Conservation (phyloP, 805 yeast genomes). For the Ogataea siamensis region DNA sequence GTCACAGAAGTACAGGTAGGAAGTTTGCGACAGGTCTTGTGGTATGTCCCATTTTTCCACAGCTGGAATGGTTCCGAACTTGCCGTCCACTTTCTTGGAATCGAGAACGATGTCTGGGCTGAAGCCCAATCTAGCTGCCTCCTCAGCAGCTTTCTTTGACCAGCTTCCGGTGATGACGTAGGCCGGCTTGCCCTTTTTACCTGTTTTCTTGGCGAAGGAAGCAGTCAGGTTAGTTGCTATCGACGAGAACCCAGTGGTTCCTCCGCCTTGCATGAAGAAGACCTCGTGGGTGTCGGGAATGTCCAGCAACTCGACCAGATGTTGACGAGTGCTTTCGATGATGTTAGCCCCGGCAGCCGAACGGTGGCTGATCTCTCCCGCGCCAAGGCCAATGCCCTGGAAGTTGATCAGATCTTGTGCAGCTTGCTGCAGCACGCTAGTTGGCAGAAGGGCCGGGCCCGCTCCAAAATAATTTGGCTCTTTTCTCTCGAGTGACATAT, state of each 20-base stretch:
- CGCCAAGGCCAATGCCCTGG: slow-evolving; percentile 71
- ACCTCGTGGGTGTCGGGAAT: slow-evolving; percentile 94
- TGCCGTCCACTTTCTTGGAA: slow-evolving; percentile 54
- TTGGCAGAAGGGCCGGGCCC: slow-evolving; percentile 95
- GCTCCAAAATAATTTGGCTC: slow-evolving; percentile 91
- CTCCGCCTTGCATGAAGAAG: slow-evolving; percentile 96
- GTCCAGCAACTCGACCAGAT: slow-evolving; percentile 59
- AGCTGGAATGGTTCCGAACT: slow-evolving; percentile 66
- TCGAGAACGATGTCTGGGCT: slow-evolving; percentile 69
- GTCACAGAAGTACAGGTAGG: slow-evolving; percentile 89
- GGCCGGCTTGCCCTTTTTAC: slow-evolving; percentile 75
- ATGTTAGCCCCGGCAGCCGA: slow-evolving; percentile 77
- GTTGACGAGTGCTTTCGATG: slow-evolving; percentile 71
- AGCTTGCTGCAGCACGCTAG: slow-evolving; percentile 80
- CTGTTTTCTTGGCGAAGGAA: slow-evolving; percentile 59
- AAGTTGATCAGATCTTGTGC: slow-evolving; percentile 78
- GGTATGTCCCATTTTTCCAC: slow-evolving; percentile 61
- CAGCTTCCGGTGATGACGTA: slow-evolving; percentile 92
- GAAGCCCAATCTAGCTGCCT: slow-evolving; percentile 79
- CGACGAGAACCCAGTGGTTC: slow-evolving; percentile 92
- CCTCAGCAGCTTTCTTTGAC: slow-evolving; percentile 87
- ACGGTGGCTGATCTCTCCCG: slow-evolving; percentile 96
- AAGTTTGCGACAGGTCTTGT: slow-evolving; percentile 60
- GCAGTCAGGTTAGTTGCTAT: slow-evolving; percentile 81
- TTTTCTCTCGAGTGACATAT: slow-evolving; percentile 52